phyloP scores from a whole-genome alignment of 495 filamentous ascomycete species.

The Cercophora newfieldiana region DNA sequence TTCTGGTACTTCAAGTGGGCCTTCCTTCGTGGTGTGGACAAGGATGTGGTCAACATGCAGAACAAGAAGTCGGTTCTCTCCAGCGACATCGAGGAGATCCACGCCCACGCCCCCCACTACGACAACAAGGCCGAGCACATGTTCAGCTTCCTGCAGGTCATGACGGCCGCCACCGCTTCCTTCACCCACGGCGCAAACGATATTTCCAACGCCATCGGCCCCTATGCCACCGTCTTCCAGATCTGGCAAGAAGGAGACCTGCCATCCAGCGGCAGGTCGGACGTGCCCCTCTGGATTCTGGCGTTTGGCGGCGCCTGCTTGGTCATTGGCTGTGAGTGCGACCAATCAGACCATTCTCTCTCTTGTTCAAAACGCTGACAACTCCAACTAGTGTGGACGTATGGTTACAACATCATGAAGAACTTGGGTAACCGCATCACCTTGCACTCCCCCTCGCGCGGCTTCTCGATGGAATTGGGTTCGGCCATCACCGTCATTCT shows the following conservation, averaged over 20 bases:
- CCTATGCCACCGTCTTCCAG: conserved; percentile 67
- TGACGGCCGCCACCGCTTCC: conserved; percentile 70
- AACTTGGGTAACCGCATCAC: conserved; percentile 73
- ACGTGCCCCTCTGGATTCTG: conserved; percentile 68
- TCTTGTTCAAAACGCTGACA: background rate
- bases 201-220: conserved; percentile 72
- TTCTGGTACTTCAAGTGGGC: conserved; percentile 47
- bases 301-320: conserved; percentile 57
- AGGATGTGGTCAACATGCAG: conserved; percentile 56
- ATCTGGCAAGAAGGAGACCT: conserved; percentile 58
- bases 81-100: conserved; percentile 55
- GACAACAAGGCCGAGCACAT: conserved; percentile 76
- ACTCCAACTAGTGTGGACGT: background rate
- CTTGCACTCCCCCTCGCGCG: conserved; percentile 65
- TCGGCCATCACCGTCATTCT: conserved; percentile 68
- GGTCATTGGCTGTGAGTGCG: conserved; percentile 59
- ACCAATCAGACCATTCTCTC: background rate
- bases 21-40: conserved; percentile 60
- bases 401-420: conserved; percentile 44
- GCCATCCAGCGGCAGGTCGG: conserved; percentile 53
- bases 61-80: conserved; percentile 26
- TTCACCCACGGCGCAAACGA: conserved; percentile 83
- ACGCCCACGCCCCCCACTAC: conserved; percentile 64
- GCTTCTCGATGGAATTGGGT: conserved; percentile 69
- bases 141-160: conserved; percentile 71